Conservation (phyloP, 495 filamentous ascomycete genomes). For the Neurospora sp. region DNA sequence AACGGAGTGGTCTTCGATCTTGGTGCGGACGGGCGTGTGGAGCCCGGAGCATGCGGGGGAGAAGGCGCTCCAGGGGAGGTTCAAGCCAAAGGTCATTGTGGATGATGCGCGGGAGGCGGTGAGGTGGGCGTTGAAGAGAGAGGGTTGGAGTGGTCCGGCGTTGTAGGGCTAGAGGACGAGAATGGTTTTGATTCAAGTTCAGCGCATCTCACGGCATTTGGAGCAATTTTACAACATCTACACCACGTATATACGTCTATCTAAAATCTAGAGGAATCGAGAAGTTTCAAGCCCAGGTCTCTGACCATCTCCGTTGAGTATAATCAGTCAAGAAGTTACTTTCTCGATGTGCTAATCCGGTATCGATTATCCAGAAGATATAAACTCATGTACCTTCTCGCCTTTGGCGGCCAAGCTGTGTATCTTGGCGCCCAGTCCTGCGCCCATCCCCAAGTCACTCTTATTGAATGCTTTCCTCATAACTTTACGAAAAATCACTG, state of each 20-base stretch:
- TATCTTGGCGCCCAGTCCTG: no score
- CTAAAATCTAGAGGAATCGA: background rate
- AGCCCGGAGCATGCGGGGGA: conserved; percentile 34
- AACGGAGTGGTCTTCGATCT: conserved; percentile 66
- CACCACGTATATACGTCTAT: background rate
- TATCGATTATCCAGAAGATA: background rate
- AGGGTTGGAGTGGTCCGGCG: conserved; percentile 23
- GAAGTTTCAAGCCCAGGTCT: background rate
- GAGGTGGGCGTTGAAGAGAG: conserved; percentile 30
- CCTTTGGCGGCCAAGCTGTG: no score
- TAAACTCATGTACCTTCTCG: background rate
- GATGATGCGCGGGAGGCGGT: conserved; percentile 47
- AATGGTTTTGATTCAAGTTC: background rate
- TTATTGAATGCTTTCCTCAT: background rate
- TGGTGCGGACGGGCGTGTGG: conserved; percentile 83
- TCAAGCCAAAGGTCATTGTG: conserved; percentile 46
- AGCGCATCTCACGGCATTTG: background rate
- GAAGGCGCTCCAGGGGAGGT: conserved; percentile 13
- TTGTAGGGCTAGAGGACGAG: background rate
- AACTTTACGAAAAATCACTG: background rate
- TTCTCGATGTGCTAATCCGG: background rate
- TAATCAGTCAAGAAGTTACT: background rate
- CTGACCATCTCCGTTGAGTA: background rate
- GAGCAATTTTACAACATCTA: background rate
- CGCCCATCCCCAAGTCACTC: background rate